Evolutionary conservation across 768 basidiomycete species (phyloP).

Genomic region (Exidia glandulosa): DNA sequence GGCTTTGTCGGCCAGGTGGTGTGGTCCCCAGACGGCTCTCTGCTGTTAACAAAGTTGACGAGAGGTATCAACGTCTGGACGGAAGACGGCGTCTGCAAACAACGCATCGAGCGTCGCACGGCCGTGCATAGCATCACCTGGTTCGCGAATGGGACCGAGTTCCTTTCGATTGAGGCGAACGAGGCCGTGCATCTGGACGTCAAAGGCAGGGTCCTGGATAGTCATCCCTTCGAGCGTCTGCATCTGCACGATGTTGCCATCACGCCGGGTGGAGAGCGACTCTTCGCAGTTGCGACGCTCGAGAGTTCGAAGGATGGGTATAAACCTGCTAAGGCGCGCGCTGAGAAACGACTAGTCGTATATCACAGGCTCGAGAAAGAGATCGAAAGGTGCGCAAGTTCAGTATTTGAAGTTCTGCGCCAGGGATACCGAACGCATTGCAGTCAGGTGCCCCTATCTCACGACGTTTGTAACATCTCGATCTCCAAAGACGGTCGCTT

Average conservation of each 20-base stretch:
- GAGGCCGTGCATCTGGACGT: conserved; percentile 23
- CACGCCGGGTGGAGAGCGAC: conserved; percentile 50
- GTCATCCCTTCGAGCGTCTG: conserved; percentile 49
- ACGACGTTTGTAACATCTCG: conserved; percentile 63
- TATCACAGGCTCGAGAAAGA: conserved; percentile 53
- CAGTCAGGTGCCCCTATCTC: conserved; percentile 62
- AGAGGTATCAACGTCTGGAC: conserved; percentile 63
- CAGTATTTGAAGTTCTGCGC: background rate
- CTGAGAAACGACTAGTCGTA: conserved; percentile 62
- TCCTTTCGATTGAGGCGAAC: conserved; percentile 60
- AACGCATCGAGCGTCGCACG: conserved; percentile 47
- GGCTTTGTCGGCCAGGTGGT: conserved; percentile 72
- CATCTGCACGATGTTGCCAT: conserved; percentile 61
- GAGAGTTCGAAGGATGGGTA: conserved; percentile 48
- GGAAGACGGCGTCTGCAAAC: conserved; percentile 49
- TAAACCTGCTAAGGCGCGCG: conserved; percentile 56
- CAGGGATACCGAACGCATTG: conserved; percentile 2
- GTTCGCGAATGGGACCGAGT: conserved; percentile 55
- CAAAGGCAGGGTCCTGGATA: conserved; percentile 44
- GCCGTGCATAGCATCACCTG: conserved; percentile 55
- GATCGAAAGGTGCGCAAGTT: conserved; percentile 46
- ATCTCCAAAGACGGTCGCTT: conserved; percentile 47
- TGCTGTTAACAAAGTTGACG: conserved; percentile 52
- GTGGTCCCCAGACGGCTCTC: conserved; percentile 58
- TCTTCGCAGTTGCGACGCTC: conserved; percentile 59